Evolutionary conservation across 441 rosid genomes (phyloP).

Genomic region (Eugenia klotzschiana): DNA sequence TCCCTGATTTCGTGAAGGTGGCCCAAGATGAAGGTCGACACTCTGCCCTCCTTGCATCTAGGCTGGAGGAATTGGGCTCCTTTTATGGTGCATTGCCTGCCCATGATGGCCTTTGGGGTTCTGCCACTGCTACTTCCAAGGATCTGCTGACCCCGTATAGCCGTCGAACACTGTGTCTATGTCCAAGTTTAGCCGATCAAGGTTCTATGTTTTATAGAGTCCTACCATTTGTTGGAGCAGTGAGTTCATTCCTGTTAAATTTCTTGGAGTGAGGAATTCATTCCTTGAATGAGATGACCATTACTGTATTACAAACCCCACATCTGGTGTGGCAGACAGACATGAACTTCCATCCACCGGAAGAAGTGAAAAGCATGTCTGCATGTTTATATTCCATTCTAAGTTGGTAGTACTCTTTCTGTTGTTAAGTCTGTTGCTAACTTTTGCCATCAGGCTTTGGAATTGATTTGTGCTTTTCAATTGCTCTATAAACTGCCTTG

Average conservation of each 20-base stretch:
- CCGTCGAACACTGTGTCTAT: constrained; percentile 79
- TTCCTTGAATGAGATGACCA: not conserved
- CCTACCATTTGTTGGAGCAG: not conserved
- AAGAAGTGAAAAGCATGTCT: not conserved
- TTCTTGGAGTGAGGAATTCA: not conserved
- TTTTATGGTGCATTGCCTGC: constrained; percentile 76
- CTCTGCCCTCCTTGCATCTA: constrained; percentile 58
- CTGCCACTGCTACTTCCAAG: constrained; percentile 62
- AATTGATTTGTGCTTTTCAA: not conserved
- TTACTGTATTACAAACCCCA: not conserved
- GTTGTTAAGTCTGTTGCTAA: not conserved
- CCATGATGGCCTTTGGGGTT: constrained; percentile 86
- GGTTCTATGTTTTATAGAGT: not conserved
- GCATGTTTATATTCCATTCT: not conserved
- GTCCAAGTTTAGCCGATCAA: not conserved
- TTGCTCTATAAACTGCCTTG: not conserved
- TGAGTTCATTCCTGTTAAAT: not conserved
- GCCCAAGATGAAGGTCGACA: constrained; percentile 90
- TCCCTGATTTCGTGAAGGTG: constrained; percentile 73
- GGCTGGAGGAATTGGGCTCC: constrained; percentile 61
- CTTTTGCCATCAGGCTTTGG: not conserved
- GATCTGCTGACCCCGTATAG: constrained; percentile 60
- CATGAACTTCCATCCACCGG: not conserved
- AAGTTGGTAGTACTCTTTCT: not conserved
- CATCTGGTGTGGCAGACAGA: not conserved